These are phyloP conservation scores for Ceratocystis cacaofunesta DNA, from an alignment of 2,329 filamentous ascomycete species.

Conservation along the genomic window DNA sequence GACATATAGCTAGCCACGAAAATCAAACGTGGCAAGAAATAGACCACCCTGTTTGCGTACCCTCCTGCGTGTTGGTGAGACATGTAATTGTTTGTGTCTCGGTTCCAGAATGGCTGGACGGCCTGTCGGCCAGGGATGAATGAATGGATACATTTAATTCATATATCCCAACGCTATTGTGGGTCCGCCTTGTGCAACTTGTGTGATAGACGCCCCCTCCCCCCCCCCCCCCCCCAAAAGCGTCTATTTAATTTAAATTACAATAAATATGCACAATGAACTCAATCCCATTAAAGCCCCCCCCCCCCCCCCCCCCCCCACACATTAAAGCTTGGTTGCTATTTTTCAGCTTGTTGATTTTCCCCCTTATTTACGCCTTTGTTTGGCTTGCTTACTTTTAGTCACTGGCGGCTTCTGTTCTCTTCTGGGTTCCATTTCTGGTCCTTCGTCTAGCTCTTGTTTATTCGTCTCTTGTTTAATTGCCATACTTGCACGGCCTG, in stretches of 20 bases:
- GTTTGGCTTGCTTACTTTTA: background rate
- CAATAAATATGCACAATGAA: too few relatives aligned
- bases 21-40: background rate
- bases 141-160: too few relatives aligned
- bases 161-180: background rate
- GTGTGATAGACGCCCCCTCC: background rate
- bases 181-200: background rate
- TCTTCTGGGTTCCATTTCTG: background rate
- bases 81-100: background rate
- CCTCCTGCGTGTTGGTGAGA: background rate
- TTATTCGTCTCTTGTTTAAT: background rate
- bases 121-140: too few relatives aligned
- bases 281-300: too few relatives aligned
- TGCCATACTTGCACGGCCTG: background rate
- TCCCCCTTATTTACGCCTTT: conserved; percentile 6
- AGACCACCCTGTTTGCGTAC: background rate
- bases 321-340: background rate
- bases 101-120: too few relatives aligned
- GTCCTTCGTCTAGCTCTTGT: background rate
- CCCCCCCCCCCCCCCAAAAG: background rate
- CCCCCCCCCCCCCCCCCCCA: background rate
- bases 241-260: too few relatives aligned
- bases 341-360: conserved; percentile 1
- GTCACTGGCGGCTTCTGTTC: background rate
- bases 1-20: background rate